phyloP scores from a whole-genome alignment of 139 green algal genomes.

The Picochlorum sp. region DNA sequence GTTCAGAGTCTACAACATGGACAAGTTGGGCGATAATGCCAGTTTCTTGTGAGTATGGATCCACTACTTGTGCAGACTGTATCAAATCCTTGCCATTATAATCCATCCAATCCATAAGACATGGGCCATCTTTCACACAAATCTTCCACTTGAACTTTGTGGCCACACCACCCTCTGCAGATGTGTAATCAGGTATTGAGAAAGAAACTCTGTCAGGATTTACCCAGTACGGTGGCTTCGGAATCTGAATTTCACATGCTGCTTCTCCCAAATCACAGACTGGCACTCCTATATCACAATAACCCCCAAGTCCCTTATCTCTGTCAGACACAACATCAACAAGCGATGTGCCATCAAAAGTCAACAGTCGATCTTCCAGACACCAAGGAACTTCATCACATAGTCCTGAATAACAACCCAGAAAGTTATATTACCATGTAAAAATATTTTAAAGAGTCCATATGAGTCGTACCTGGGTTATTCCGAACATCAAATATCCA shows the following conservation, averaged over 20 bases:
- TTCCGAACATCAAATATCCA: slow-evolving; percentile 23
- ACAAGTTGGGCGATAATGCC: slow-evolving; percentile 12
- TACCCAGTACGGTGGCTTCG: slow-evolving; percentile 28
- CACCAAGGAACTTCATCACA: slow-evolving; percentile 31
- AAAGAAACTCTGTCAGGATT: slow-evolving; percentile 26
- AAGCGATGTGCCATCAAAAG: slow-evolving; percentile 26
- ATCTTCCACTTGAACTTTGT: slow-evolving; percentile 45
- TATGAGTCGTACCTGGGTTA: slow-evolving; percentile 11
- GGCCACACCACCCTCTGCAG: not conserved
- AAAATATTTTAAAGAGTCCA: not conserved
- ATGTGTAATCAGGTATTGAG: slow-evolving; percentile 30
- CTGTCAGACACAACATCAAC: slow-evolving; percentile 19
- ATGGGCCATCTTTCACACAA: slow-evolving; percentile 19
- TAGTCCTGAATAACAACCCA: slow-evolving; percentile 16
- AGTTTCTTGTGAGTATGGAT: not conserved
- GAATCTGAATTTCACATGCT: slow-evolving; percentile 22
- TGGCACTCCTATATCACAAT: slow-evolving; percentile 20
- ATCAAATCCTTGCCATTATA: slow-evolving; percentile 10
- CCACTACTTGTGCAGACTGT: slow-evolving; percentile 4
- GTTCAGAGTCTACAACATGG: slow-evolving; percentile 11
- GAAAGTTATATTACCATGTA: not conserved
- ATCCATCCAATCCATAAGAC: slow-evolving; percentile 27
- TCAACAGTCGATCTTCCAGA: slow-evolving; percentile 17
- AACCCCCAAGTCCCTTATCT: slow-evolving; percentile 19
- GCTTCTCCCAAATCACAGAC: slow-evolving; percentile 10